Conservation (phyloP, 495 filamentous ascomycete species). For the Hyaloscypha finlandica region DNA sequence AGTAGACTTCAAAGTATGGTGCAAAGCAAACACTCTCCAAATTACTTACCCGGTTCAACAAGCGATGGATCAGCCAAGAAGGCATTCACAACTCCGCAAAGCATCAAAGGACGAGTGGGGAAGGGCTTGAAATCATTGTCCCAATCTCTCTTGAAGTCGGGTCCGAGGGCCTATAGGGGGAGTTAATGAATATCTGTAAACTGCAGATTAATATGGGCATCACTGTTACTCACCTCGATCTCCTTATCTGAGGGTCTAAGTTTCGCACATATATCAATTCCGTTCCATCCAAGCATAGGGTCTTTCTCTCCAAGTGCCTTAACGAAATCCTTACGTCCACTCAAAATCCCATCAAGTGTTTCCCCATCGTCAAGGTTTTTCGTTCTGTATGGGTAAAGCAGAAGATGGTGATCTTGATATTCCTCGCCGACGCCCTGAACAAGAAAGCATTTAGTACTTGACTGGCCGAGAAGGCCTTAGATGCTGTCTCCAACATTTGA, state of each 20-base stretch:
- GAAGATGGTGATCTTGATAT: slow-evolving; percentile 44
- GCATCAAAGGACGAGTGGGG: slow-evolving; percentile 42
- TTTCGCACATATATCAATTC: slow-evolving; percentile 42
- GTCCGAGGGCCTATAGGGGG: slow-evolving; percentile 32
- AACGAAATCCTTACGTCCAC: slow-evolving; percentile 36
- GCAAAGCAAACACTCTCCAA: not conserved
- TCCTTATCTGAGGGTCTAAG: slow-evolving; percentile 45
- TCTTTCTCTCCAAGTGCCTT: slow-evolving; percentile 33
- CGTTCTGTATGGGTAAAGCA: slow-evolving; percentile 35
- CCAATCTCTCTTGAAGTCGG: slow-evolving; percentile 44
- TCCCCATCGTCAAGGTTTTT: slow-evolving; percentile 23
- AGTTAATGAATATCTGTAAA: too few species aligned
- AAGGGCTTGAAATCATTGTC: slow-evolving; percentile 45
- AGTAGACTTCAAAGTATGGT: not conserved
- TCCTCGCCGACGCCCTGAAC: slow-evolving; percentile 69
- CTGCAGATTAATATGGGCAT: too few species aligned
- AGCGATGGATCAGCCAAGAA: slow-evolving; percentile 46
- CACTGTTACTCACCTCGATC: slow-evolving; percentile 18
- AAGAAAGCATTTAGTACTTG: not conserved
- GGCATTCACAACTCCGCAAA: slow-evolving; percentile 34
- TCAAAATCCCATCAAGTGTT: slow-evolving; percentile 33
- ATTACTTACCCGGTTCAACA: slow-evolving; percentile 35
- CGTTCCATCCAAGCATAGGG: slow-evolving; percentile 40
- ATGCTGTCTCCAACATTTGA: too few species aligned
- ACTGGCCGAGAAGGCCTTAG: too few species aligned